Base-by-base conservation (phyloP, 2,329 filamentous ascomycete species). In the Alternaria triticina region DNA sequence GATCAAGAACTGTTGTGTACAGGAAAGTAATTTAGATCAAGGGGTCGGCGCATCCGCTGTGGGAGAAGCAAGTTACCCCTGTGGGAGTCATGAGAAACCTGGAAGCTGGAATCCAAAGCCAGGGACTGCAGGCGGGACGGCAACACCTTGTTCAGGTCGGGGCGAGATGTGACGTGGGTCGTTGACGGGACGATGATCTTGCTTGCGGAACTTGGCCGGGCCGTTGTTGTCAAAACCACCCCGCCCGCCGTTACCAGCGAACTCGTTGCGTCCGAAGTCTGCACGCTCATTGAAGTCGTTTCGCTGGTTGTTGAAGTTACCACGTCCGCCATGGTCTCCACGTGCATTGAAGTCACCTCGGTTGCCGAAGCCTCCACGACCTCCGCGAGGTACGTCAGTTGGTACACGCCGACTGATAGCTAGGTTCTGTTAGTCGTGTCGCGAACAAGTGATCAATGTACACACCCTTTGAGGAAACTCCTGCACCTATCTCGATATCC, bases 401-500 rank as follows among this genome's bases (percentile, higher is more conserved):
- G 75, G 74, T n/a, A 80, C 75, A 51, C 78, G 74, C 57, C 73
- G 68, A 46, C 77, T 79, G 28, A 79, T 79, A 17, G 77, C 77
- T 79, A 33, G 8, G 13, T 40, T 1, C 11, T 47, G 63, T 77
- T 60, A 77, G 67, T 49, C 45, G 8, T 27, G 22, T 6, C 12
- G 5, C 17, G 8, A 10, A 5, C 40, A n/a, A 13, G 3, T 20
- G 3, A 6, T 5, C 2, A 6, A 13, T 25, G 4, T 23, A 25
- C 66, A 61, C 78, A 85, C 85, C 93, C 84, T 99, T 99, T 46
- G 94, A 97, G 17, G 94, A 97, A 13, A 99, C 96, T 59, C 96
- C 96, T 17, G 95, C 94, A 57, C 96, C 96, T 61, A 99, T 99
- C 81, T 99, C 96, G 73, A 99, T 99, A 77, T 99, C 96, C 4